Conservation (phyloP, 2,329 filamentous ascomycete species). For the Fusarium sulawesiense region DNA sequence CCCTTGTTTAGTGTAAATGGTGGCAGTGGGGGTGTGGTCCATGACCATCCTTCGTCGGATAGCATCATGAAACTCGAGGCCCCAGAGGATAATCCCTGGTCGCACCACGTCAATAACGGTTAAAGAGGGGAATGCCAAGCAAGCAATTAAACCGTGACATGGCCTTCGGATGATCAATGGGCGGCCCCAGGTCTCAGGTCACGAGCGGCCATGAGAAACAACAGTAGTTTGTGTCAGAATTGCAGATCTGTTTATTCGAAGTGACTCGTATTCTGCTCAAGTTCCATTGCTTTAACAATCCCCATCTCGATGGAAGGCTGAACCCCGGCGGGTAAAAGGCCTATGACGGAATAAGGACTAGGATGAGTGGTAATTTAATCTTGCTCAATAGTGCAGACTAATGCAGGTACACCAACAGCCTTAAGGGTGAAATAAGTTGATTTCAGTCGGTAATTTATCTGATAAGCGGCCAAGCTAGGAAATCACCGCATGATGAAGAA, state of each 20-base stretch:
- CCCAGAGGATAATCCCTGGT: conserved; percentile 28
- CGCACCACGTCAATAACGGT: conserved; percentile 35
- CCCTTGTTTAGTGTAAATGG: conserved; percentile 42
- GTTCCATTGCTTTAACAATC: background rate
- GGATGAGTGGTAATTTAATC: conserved; percentile 31
- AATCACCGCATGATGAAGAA: conserved; percentile 26
- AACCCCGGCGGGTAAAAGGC: background rate
- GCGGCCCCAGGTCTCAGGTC: conserved; percentile 19
- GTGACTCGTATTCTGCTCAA: conserved; percentile 12
- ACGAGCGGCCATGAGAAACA: conserved; percentile 10
- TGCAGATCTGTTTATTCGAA: conserved; percentile 18
- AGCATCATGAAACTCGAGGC: conserved; percentile 41
- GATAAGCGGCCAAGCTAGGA: conserved; percentile 22
- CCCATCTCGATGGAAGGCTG: background rate
- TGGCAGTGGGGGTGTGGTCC: conserved; percentile 30
- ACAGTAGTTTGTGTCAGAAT: conserved; percentile 10
- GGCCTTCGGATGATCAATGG: conserved; percentile 32
- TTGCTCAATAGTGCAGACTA: conserved; percentile 28
- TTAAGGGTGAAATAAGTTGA: conserved; percentile 26
- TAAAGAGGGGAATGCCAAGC: conserved; percentile 33
- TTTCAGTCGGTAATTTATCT: conserved; percentile 32
- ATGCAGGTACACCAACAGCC: conserved; percentile 35
- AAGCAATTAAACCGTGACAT: conserved; percentile 37
- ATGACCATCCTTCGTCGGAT: conserved; percentile 35
- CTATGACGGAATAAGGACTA: conserved; percentile 12